Evolutionary conservation across 2,329 filamentous ascomycete genomes (phyloP), one percentile per base, ranked within the genome.

Genomic region (Fusarium kyushuense): DNA sequence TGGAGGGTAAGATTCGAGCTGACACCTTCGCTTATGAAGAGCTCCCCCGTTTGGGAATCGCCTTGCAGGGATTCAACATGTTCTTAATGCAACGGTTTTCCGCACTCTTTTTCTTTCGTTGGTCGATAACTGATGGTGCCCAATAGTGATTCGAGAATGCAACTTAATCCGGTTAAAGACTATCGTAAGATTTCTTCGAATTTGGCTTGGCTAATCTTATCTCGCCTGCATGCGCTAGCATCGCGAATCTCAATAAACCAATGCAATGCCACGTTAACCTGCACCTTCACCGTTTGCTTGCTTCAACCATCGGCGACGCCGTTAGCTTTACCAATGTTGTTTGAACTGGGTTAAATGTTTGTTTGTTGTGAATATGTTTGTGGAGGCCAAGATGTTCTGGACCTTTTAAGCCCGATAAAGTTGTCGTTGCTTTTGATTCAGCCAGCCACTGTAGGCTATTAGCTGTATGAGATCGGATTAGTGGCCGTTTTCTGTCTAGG

Each of bases 11-110:
- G 47, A 49, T n/a, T 38, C 27, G 16, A 19, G 19, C 33, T 56
- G 49, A 63, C 58, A 19, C n/a, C 47, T 36, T 62, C 58, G 59
- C 58, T 63, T 63, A 48, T 57, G 42, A 41, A 8, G 21, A 63
- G 58, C 12, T 46, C 38, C 23, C 49, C 38, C 42, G 33, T 40
- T 63, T 49, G 36, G 49, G 51, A 33, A 55, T 45, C 33, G 42
- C 2, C 19, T 38, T 27, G 36, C 29, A 42, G 27, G 32, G 55
- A 32, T 32, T 5, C 16, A 10, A 27, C 30, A 29, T 30, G n/a
- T 29, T 58, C 49, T 21, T 36, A 23, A 2, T 29, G 21, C 27
- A 51, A 27, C 40, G 21, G 29, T 27, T 38, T 16, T 45, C 11
- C 16, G 4, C 12, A 13, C 27, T 2, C 17, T 54, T 17, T 3